Conservation (phyloP, 2,329 filamentous ascomycete species). For the Penicillium concentricum region DNA sequence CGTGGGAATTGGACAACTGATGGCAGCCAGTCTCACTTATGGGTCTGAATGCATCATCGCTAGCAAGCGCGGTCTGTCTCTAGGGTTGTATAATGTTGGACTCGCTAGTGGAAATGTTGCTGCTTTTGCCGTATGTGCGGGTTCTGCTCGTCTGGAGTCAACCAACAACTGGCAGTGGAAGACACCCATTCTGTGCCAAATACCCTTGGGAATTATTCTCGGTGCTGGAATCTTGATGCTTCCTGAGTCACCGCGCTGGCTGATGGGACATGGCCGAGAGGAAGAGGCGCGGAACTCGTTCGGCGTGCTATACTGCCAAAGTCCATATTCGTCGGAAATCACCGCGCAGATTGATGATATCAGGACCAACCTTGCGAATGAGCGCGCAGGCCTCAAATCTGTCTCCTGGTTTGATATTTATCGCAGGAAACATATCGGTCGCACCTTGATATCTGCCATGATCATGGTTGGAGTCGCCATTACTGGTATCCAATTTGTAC, state of each 20-base stretch:
- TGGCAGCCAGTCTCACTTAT: conserved; percentile 19
- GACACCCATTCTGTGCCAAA: conserved; percentile 31
- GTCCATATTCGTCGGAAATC: conserved; percentile 21
- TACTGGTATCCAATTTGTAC: conserved; percentile 24
- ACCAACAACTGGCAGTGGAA: conserved; percentile 32
- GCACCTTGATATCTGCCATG: conserved; percentile 23
- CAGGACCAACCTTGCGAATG: conserved; percentile 23
- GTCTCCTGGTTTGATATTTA: conserved; percentile 28
- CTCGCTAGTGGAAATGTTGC: conserved; percentile 28
- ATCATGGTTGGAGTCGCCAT: conserved; percentile 27
- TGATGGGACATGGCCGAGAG: conserved; percentile 20
- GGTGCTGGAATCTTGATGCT: conserved; percentile 27
- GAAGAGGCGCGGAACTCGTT: conserved; percentile 25
- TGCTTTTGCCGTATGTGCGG: conserved; percentile 28
- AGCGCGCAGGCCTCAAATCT: conserved; percentile 11
- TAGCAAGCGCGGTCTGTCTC: conserved; percentile 22
- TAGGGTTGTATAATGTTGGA: conserved; percentile 28
- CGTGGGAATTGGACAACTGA: conserved; percentile 24
- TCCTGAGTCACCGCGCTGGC: conserved; percentile 29
- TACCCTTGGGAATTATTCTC: conserved; percentile 27
- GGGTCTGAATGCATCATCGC: conserved; percentile 27
- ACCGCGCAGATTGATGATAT: conserved; percentile 26
- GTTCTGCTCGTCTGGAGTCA: conserved; percentile 23
- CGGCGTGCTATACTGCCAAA: conserved; percentile 19
- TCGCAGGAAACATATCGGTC: conserved; percentile 18